Evolutionary conservation across 148 eudicot species (phyloP).

Genomic region (Camellia sinensis): DNA sequence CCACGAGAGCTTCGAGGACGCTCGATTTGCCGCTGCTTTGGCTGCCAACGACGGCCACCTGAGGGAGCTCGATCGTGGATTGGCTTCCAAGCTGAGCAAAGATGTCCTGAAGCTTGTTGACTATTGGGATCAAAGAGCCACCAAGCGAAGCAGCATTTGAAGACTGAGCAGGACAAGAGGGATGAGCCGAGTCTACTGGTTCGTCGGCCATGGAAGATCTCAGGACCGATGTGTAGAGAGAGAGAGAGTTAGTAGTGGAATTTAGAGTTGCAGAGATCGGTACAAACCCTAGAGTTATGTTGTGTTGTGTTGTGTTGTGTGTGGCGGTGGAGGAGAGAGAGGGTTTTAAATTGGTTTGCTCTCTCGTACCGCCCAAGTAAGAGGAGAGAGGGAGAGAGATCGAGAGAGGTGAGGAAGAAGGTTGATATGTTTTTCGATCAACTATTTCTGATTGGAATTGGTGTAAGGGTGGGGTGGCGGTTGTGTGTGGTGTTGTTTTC

Average conservation of each 20-base stretch:
- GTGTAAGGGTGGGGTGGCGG: no score
- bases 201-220: slow-evolving; percentile 33
- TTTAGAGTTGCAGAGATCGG: not conserved
- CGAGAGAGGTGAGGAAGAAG: no score
- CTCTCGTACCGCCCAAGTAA: not conserved
- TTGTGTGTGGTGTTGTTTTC: no score
- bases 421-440: not conserved
- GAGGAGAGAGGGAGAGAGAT: no score
- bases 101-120: slow-evolving; percentile 88
- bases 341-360: not conserved
- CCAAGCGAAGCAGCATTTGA: slow-evolving; percentile 55
- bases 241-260: not conserved
- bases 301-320: no score
- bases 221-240: not conserved
- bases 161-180: slow-evolving; percentile 13
- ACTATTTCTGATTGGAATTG: no score
- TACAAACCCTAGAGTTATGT: not conserved
- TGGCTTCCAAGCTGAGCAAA: slow-evolving; percentile 70
- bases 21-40: slow-evolving; percentile 96
- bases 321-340: slow-evolving; percentile 7
- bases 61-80: slow-evolving; percentile 66
- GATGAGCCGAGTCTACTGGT: slow-evolving; percentile 11
- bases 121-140: slow-evolving; percentile 72
- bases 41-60: slow-evolving; percentile 89
- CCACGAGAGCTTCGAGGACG: slow-evolving; percentile 83